Evolutionary conservation across 768 basidiomycete species (phyloP).

Genomic region (Auricularia auricula-judae): DNA sequence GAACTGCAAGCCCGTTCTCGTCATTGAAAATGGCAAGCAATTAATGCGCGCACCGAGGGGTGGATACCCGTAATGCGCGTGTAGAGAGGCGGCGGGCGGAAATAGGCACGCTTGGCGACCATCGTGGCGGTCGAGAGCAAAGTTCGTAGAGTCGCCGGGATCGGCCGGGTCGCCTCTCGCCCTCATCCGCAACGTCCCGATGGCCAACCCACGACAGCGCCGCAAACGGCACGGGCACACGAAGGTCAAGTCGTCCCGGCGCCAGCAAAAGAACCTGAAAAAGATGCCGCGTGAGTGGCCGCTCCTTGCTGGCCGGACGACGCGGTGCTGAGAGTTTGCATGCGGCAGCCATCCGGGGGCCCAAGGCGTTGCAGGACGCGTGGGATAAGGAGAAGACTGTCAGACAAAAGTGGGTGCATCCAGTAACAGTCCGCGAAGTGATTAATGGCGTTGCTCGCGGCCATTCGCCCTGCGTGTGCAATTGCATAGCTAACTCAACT

Average conservation of each 20-base stretch:
- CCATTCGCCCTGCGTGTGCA: too few relatives aligned
- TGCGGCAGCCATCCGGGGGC: conserved; percentile 61
- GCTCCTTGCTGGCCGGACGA: background rate
- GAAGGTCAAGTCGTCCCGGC: conserved; percentile 58
- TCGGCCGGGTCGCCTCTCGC: background rate
- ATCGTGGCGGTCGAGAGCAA: background rate
- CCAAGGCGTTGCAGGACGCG: conserved; percentile 66
- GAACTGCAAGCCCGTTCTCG: conserved; percentile 3
- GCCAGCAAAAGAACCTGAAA: conserved; percentile 64
- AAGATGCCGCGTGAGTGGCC: conserved; percentile 26
- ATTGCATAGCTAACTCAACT: background rate
- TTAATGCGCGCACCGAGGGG: conserved; percentile 5
- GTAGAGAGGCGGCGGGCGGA: background rate
- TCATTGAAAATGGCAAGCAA: background rate
- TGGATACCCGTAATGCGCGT: background rate
- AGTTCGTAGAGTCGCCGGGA: background rate
- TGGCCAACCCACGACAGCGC: conserved; percentile 94
- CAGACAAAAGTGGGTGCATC: conserved; percentile 68
- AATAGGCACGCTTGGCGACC: background rate
- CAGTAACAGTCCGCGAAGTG: too few relatives aligned
- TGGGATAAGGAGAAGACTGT: conserved; percentile 88
- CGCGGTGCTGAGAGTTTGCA: background rate
- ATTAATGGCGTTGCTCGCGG: background rate
- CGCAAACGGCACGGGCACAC: conserved; percentile 66
- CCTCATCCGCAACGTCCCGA: conserved; percentile 18